phyloP scores from a whole-genome alignment of 441 rosid genomes.

The Populus hybrid region DNA sequence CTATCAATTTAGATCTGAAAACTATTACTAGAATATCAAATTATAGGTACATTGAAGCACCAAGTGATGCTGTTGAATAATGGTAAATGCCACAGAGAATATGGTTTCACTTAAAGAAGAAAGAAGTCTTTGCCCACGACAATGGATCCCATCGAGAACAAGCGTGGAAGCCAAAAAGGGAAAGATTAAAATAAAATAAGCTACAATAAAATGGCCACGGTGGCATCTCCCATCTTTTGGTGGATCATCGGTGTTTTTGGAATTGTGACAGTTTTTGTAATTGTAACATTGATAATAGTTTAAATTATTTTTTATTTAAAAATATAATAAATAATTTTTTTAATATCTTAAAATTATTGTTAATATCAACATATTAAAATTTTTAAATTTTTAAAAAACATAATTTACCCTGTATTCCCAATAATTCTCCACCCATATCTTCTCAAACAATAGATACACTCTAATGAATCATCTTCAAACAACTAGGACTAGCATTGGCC shows the following conservation, averaged over 20 bases:
- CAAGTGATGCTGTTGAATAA: background rate
- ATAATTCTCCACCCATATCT: background rate
- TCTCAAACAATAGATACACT: background rate
- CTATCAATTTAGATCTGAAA: too few species aligned
- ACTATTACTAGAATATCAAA: too few species aligned
- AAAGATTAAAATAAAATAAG: background rate
- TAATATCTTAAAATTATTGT: too few species aligned
- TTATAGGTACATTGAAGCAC: background rate
- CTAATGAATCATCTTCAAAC: slow-evolving; percentile 6
- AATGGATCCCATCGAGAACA: slow-evolving; percentile 12
- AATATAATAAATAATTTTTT: too few species aligned
- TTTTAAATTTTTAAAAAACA: too few species aligned
- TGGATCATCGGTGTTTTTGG: too few species aligned
- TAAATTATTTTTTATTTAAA: too few species aligned
- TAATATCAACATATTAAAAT: too few species aligned
- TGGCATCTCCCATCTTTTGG: background rate
- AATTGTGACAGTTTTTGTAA: too few species aligned
- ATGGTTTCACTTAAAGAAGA: background rate
- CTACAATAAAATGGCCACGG: background rate
- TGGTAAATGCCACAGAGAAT: background rate
- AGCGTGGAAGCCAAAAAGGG: background rate
- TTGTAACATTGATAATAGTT: too few species aligned
- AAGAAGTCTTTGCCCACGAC: slow-evolving; percentile 1
- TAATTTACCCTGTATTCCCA: too few species aligned
- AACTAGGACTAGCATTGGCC: background rate